Conservation (phyloP, 1,284 basidiomycete genomes). For the Abortiporus biennis region DNA sequence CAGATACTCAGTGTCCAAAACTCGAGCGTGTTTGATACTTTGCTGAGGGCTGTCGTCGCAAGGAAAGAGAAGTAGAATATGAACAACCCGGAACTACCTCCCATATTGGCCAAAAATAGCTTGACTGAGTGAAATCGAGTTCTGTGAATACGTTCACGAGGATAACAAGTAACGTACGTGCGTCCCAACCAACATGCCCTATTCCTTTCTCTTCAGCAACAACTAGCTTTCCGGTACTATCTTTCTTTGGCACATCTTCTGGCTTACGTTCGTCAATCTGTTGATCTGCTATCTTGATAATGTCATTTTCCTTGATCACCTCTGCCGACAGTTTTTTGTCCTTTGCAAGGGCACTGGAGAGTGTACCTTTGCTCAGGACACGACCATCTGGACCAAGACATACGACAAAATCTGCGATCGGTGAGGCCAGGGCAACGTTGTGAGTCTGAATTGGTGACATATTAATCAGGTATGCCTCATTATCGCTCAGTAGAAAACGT, state of each 20-base stretch:
- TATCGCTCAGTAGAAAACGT: conserved; percentile 19
- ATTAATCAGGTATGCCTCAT: too few relatives aligned
- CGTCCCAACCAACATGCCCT: conserved; percentile 46
- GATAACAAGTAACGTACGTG: conserved; percentile 24
- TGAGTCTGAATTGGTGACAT: conserved; percentile 47
- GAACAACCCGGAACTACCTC: conserved; percentile 16
- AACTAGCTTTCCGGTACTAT: conserved; percentile 41
- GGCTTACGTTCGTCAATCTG: conserved; percentile 30
- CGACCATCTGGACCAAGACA: conserved; percentile 48
- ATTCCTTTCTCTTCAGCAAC: conserved; percentile 54
- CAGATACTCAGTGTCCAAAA: conserved; percentile 13
- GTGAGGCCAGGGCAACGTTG: conserved; percentile 61
- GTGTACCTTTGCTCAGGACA: conserved; percentile 40
- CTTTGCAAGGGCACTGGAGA: conserved; percentile 36
- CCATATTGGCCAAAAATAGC: conserved; percentile 23
- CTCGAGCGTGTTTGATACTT: conserved; percentile 7
- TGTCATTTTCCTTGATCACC: conserved; percentile 32
- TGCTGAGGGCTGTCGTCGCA: conserved; percentile 11
- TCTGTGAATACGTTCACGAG: conserved; percentile 2
- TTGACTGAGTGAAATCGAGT: conserved; percentile 16
- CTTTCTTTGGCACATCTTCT: conserved; percentile 16
- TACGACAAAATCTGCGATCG: conserved; percentile 60
- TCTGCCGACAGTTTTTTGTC: conserved; percentile 35
- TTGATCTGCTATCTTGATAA: conserved; percentile 33
- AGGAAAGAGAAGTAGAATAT: conserved; percentile 28